Conservation (phyloP, 2,329 filamentous ascomycete species). For the Xylariales sp. region DNA sequence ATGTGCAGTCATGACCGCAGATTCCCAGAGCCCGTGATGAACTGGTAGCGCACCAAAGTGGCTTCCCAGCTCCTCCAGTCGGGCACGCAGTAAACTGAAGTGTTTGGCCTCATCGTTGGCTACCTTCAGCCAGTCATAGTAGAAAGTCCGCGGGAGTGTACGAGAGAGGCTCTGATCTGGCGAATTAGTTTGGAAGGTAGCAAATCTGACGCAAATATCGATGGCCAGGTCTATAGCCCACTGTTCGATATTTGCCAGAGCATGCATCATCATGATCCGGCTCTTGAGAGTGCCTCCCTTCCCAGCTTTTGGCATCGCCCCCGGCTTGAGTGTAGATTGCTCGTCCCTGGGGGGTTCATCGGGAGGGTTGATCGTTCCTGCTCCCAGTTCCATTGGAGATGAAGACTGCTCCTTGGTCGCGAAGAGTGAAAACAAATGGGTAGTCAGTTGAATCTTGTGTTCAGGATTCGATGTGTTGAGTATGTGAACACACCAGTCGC, state of each 20-base stretch:
- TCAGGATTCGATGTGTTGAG: conserved; percentile 38
- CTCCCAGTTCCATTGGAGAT: conserved; percentile 35
- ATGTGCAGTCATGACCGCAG: conserved; percentile 34
- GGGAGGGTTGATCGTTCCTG: conserved; percentile 29
- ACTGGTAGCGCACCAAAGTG: conserved; percentile 39
- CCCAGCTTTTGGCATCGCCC: conserved; percentile 33
- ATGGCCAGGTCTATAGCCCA: conserved; percentile 44
- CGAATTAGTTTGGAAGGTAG: conserved; percentile 32
- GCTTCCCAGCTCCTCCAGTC: conserved; percentile 39
- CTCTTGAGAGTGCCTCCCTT: conserved; percentile 38
- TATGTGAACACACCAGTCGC: conserved; percentile 42
- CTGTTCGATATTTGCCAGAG: conserved; percentile 42
- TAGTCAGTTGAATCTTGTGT: conserved; percentile 41
- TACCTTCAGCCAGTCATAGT: conserved; percentile 43
- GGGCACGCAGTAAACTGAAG: conserved; percentile 38
- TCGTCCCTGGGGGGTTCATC: conserved; percentile 35
- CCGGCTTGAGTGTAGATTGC: conserved; percentile 31
- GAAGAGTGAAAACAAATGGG: conserved; percentile 36
- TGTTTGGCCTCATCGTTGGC: conserved; percentile 43
- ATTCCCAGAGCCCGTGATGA: conserved; percentile 40
- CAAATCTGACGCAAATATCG: conserved; percentile 41
- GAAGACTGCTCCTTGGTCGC: conserved; percentile 30
- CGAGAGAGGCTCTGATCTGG: conserved; percentile 13
- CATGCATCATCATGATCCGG: conserved; percentile 40
- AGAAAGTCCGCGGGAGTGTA: conserved; percentile 36